These are phyloP conservation scores for Colletotrichum simmondsii DNA, from an alignment of 2,329 filamentous ascomycete species.

Conservation along the genomic window DNA sequence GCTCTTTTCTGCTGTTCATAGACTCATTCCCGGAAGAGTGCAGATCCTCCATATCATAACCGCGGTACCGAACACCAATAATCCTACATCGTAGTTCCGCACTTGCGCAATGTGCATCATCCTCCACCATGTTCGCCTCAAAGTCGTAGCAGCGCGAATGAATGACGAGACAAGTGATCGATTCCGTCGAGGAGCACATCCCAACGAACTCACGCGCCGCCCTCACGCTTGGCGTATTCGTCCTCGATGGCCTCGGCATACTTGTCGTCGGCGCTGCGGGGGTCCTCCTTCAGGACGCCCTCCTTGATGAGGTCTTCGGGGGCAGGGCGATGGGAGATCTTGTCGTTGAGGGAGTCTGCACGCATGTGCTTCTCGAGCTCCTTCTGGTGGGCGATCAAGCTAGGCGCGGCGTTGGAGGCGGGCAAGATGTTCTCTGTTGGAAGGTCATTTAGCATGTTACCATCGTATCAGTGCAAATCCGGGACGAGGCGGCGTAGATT, in stretches of 20 bases:
- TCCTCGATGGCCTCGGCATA: constrained; percentile 72
- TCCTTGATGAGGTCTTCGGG: constrained; percentile 82
- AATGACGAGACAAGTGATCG: background rate
- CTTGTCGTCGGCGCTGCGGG: constrained; percentile 65
- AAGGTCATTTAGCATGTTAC: background rate
- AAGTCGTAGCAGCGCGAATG: background rate
- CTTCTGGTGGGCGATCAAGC: constrained; percentile 81
- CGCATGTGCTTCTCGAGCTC: constrained; percentile 92
- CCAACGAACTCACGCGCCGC: constrained; percentile 59
- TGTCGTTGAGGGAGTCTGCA: constrained; percentile 86
- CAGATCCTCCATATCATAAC: background rate
- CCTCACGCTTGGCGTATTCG: constrained; percentile 72
- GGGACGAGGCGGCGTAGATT: background rate
- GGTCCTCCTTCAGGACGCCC: constrained; percentile 80
- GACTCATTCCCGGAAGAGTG: constrained; percentile 4
- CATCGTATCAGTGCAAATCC: background rate
- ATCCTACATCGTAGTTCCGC: constrained; percentile 12
- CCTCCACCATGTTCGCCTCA: background rate
- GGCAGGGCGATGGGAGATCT: constrained; percentile 80
- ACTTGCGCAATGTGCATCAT: background rate
- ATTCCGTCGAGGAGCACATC: background rate
- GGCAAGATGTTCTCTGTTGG: constrained; percentile 85
- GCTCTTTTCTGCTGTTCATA: background rate
- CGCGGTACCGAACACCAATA: background rate
- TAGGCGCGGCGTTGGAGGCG: constrained; percentile 79